These are phyloP conservation scores for Bacidia rubella DNA, from an alignment of 495 filamentous ascomycete species.

Conservation along the genomic window DNA sequence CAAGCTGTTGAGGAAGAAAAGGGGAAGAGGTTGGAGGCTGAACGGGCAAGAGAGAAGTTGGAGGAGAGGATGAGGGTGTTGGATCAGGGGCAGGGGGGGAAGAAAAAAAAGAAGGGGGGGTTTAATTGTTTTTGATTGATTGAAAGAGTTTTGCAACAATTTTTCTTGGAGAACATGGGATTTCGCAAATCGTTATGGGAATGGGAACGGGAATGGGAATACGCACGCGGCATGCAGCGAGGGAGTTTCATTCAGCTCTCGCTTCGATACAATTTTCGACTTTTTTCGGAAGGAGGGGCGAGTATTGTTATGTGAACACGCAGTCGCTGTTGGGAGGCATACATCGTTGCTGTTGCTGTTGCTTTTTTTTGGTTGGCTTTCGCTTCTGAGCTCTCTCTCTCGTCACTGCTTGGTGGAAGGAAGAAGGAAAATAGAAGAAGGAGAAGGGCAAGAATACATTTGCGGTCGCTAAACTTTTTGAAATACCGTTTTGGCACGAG, in stretches of 20 bases:
- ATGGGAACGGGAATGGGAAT: neutral
- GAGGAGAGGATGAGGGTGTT: conserved; percentile 92
- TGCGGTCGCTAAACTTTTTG: too few relatives aligned
- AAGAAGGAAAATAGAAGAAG: too few relatives aligned
- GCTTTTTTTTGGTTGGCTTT: too few relatives aligned
- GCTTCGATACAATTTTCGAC: too few relatives aligned
- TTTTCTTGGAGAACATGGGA: neutral
- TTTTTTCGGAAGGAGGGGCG: neutral
- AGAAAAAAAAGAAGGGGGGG: conserved; percentile 94
- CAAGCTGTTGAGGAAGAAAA: conserved; percentile 92
- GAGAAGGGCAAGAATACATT: too few relatives aligned
- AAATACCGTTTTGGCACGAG: too few relatives aligned
- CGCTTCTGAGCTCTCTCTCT: too few relatives aligned
- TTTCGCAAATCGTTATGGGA: too few relatives aligned
- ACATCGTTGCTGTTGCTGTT: too few relatives aligned
- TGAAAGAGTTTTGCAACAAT: neutral
- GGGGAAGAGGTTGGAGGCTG: conserved; percentile 71
- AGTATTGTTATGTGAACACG: neutral
- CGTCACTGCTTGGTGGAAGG: too few relatives aligned
- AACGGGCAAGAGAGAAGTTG: conserved; percentile 71
- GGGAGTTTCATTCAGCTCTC: too few relatives aligned
- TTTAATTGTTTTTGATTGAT: conserved; percentile 80
- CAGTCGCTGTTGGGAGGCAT: too few relatives aligned
- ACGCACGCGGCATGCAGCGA: neutral
- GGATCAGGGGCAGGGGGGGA: conserved; percentile 63